Conservation (phyloP, 805 yeast species). For the Starmera quercuum region DNA sequence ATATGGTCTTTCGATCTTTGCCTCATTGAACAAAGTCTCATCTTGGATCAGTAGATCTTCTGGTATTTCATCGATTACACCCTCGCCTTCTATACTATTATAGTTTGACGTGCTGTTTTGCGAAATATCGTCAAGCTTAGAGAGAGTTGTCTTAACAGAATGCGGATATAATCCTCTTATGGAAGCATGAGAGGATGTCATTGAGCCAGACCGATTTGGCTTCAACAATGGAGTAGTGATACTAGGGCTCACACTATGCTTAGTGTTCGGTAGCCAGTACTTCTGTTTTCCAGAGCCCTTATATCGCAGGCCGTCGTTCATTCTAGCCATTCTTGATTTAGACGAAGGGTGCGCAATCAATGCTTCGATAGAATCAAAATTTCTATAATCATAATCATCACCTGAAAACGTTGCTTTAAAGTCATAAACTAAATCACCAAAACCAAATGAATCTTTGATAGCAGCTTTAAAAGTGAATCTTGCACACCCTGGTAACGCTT, state of each 20-base stretch:
- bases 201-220: conserved; percentile 13
- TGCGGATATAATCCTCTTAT: conserved; percentile 18
- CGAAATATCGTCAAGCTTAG: conserved; percentile 7
- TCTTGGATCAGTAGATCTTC: conserved; percentile 26
- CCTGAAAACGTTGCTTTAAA: conserved; percentile 63
- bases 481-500: conserved; percentile 59
- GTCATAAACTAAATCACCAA: conserved; percentile 74
- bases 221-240: neutral
- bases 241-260: neutral
- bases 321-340: conserved; percentile 53
- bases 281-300: conserved; percentile 69
- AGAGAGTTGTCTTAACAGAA: conserved; percentile 13
- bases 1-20: conserved; percentile 25
- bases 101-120: conserved; percentile 2
- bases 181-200: conserved; percentile 14
- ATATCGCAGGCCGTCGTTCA: conserved; percentile 79
- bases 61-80: neutral
- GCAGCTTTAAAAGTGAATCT: conserved; percentile 58
- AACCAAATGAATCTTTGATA: conserved; percentile 65
- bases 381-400: conserved; percentile 67
- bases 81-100: conserved; percentile 7
- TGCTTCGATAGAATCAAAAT: conserved; percentile 76
- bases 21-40: conserved; percentile 25
- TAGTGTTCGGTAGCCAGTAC: conserved; percentile 51
- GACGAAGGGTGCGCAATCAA: conserved; percentile 63